Conservation (phyloP, 768 basidiomycete species). For the Pleurotus eryngii region DNA sequence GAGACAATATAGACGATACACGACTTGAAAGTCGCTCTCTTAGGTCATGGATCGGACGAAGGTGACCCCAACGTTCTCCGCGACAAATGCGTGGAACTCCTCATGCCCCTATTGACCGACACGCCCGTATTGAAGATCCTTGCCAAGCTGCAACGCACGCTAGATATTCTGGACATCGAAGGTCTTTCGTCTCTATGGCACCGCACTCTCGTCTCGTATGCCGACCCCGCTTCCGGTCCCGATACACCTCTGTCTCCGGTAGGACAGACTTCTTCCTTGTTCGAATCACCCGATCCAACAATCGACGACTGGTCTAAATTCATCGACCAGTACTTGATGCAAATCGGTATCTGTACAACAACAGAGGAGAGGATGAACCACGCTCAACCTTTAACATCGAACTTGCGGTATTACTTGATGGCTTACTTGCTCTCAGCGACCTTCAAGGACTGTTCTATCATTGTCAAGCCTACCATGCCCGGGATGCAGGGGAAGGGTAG, state of each 20-base stretch:
- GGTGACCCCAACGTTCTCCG: constrained; percentile 32
- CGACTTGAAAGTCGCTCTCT: constrained; percentile 23
- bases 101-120: constrained; percentile 46
- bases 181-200: constrained; percentile 56
- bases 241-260: constrained; percentile 25
- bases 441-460: constrained; percentile 92
- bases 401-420: constrained; percentile 61
- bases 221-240: constrained; percentile 4
- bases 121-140: constrained; percentile 55
- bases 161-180: constrained; percentile 86
- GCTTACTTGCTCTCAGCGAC: constrained; percentile 87
- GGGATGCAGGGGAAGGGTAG: constrained; percentile 18
- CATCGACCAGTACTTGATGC: constrained; percentile 46
- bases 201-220: constrained; percentile 17
- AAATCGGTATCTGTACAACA: constrained; percentile 27
- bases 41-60: constrained; percentile 16
- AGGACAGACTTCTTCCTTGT: constrained; percentile 27
- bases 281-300: constrained; percentile 45
- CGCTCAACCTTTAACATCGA: constrained; percentile 28
- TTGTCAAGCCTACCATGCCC: constrained; percentile 25
- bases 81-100: constrained; percentile 44
- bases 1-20: neutral
- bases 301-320: constrained; percentile 67
- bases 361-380: constrained; percentile 8
- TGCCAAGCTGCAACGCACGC: constrained; percentile 61